Base-by-base conservation (phyloP, 371 early-diverging fungal genomes). In the Actinomortierella ambigua region DNA sequence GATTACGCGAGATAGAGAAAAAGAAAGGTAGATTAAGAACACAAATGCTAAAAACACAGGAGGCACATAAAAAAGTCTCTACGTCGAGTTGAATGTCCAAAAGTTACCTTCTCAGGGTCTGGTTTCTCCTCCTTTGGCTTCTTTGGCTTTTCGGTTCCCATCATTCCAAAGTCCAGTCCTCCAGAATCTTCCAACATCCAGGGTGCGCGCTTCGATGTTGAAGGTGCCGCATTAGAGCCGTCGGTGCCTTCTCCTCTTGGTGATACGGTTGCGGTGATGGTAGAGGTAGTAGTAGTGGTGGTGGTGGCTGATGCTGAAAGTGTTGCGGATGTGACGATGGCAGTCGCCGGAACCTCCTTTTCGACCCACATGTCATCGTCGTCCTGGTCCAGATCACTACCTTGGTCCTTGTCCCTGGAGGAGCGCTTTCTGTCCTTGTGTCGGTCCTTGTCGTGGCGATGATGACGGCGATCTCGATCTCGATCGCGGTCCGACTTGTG, bases 321-420 rank as follows among this genome's bases (percentile, higher is more conserved):
- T 4, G 34, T 4, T 34, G 11, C 4, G 4, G 11, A 4, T 34
- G 34, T 11, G 4, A 11, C 4, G 34, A 11, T 34, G 4, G 34
- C 11, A 6, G 34, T 52, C 5, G 43, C 63, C 9, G 62, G 27
- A 39, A 61, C 29, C 14, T 69, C 65, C 52, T 68, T 75, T 26
- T 75, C 75, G 27, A 75, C 75, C 75, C 75, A 75, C 75, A 75
- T 69, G 24, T 60, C 65, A 6, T 75, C 75, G 8, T 68, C 75
- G 17, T 57, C 68, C 18, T 61, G n/a, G n/a, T n/a, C 29, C 4
- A 24, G 41, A n/a, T 46, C 63, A 44, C 52, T 53, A 26, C n/a
- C 53, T n/a, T 23, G 29, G 9, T 43, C 52, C 15, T 55, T 54
- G 13, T 46, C 55, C 13, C 24, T 49, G 20, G 55, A 51, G 6